Evolutionary conservation across 2,329 filamentous ascomycete genomes (phyloP).

Genomic region (Phaeosphaeriaceae sp.): DNA sequence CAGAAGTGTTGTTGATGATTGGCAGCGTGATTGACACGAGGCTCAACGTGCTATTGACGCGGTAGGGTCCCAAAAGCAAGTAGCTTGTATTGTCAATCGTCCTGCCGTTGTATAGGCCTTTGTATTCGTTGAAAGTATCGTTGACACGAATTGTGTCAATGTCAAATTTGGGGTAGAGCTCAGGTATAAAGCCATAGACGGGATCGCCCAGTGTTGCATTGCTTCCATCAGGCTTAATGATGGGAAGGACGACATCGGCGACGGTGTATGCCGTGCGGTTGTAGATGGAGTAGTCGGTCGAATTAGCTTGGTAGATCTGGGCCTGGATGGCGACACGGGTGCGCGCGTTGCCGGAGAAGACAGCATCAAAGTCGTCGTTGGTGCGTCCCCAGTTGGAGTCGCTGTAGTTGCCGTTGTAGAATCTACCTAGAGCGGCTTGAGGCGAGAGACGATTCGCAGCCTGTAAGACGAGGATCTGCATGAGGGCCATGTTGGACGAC

Average conservation of each 20-base stretch:
- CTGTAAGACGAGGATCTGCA: conserved; percentile 76
- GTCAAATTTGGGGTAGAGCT: conserved; percentile 81
- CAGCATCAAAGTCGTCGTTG: conserved; percentile 72
- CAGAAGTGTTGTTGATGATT: conserved; percentile 71
- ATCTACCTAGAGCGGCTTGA: conserved; percentile 60
- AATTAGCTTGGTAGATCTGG: conserved; percentile 74
- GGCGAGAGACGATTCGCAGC: conserved; percentile 71
- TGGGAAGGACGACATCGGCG: conserved; percentile 68
- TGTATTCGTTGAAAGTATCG: conserved; percentile 40
- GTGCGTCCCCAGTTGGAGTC: conserved; percentile 68
- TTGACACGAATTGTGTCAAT: conserved; percentile 57
- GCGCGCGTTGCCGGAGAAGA: conserved; percentile 67
- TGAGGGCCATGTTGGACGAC: conserved; percentile 77
- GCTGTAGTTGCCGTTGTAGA: conserved; percentile 63
- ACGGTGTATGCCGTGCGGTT: conserved; percentile 58
- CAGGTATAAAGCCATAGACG: conserved; percentile 72
- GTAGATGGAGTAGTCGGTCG: conserved; percentile 56
- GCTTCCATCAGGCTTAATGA: conserved; percentile 64
- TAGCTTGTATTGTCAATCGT: conserved; percentile 58
- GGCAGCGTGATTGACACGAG: conserved; percentile 83
- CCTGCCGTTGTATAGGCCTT: conserved; percentile 54
- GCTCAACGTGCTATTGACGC: conserved; percentile 75
- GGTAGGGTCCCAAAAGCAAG: conserved; percentile 78
- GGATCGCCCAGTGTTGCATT: conserved; percentile 67
- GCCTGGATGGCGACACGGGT: conserved; percentile 70